phyloP scores from a whole-genome alignment of 1,284 basidiomycete species.

The Moesziomyces parantarcticus region DNA sequence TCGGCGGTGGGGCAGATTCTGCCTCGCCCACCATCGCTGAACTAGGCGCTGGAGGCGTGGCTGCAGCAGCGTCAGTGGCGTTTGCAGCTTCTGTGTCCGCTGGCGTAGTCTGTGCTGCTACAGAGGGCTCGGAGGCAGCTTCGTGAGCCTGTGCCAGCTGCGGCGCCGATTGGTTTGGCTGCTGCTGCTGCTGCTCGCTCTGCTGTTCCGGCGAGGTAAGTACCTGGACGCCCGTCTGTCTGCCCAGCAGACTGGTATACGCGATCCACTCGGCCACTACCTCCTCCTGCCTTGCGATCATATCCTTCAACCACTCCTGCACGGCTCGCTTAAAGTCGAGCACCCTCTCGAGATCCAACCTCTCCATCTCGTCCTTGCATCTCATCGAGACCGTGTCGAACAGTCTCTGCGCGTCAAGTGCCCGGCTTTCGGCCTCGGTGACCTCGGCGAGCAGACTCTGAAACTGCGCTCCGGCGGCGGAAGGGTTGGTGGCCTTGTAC shows the following conservation, averaged over 20 bases:
- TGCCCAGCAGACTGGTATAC: slow-evolving; percentile 50
- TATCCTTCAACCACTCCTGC: slow-evolving; percentile 81
- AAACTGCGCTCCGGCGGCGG: slow-evolving; percentile 34
- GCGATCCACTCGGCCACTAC: slow-evolving; percentile 69
- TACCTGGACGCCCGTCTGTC: slow-evolving; percentile 52
- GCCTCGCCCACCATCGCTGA: no score
- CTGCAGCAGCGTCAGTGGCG: no score
- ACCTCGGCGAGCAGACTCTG: slow-evolving; percentile 42
- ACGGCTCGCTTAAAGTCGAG: slow-evolving; percentile 85
- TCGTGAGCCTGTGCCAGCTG: neutral
- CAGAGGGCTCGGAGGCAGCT: no score
- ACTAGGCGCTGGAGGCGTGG: no score
- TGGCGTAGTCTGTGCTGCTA: no score
- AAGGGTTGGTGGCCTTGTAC: slow-evolving; percentile 75
- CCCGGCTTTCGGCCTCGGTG: slow-evolving; percentile 48
- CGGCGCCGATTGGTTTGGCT: neutral
- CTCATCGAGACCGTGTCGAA: slow-evolving; percentile 88
- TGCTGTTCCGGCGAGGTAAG: slow-evolving; percentile 2
- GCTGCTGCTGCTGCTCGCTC: neutral
- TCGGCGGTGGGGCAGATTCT: no score
- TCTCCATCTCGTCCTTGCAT: slow-evolving; percentile 88
- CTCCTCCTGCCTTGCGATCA: slow-evolving; percentile 84
- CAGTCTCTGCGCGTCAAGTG: slow-evolving; percentile 74
- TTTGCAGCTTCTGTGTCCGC: no score
- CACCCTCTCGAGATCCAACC: slow-evolving; percentile 92